A percentile compares a stretch with the other conserved stretches of the same genome.
Conservation (phyloP, 1,284 basidiomycete genomes). For the Cystobasidium pallidum region DNA sequence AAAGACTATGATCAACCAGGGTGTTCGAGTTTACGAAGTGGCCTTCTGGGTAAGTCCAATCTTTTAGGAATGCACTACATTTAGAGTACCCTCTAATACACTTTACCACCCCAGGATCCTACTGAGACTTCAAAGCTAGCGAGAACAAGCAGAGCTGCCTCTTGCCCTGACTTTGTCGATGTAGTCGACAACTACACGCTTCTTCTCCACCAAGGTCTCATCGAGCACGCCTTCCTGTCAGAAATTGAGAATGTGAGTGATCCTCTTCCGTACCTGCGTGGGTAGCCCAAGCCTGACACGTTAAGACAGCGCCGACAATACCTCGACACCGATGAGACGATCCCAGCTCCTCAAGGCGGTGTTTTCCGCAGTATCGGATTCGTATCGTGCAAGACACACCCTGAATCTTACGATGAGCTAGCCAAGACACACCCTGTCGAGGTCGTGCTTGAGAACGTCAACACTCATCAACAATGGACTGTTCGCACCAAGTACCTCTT, state of each 20-base stretch:
- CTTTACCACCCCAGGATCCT: constrained; percentile 47
- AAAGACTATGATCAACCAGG: constrained; percentile 53
- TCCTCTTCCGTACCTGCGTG: no score
- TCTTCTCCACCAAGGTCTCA: constrained; percentile 58
- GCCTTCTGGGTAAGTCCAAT: constrained; percentile 57
- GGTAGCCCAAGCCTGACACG: no score
- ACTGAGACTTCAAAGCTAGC: constrained; percentile 54
- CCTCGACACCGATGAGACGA: constrained; percentile 32
- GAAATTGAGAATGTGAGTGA: constrained; percentile 55
- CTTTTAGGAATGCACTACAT: neutral
- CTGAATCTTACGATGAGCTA: constrained; percentile 37
- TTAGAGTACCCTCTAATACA: no score
- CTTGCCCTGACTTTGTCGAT: constrained; percentile 59
- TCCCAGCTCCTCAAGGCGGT: constrained; percentile 50
- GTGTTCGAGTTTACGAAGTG: constrained; percentile 57
- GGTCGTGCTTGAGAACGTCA: constrained; percentile 42
- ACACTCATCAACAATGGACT: constrained; percentile 46
- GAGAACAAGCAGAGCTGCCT: constrained; percentile 57
- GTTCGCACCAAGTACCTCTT: constrained; percentile 58
- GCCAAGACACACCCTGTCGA: constrained; percentile 44
- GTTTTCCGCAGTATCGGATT: constrained; percentile 52
- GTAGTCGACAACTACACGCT: constrained; percentile 58
- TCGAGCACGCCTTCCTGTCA: constrained; percentile 57
- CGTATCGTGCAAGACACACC: constrained; percentile 50
- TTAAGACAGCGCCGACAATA: constrained; percentile 46